A percentile compares a stretch with the other conserved stretches of the same genome.
Evolutionary conservation across 108 stramenopile species (phyloP).

Genomic region (Fistulifera solaris): DNA sequence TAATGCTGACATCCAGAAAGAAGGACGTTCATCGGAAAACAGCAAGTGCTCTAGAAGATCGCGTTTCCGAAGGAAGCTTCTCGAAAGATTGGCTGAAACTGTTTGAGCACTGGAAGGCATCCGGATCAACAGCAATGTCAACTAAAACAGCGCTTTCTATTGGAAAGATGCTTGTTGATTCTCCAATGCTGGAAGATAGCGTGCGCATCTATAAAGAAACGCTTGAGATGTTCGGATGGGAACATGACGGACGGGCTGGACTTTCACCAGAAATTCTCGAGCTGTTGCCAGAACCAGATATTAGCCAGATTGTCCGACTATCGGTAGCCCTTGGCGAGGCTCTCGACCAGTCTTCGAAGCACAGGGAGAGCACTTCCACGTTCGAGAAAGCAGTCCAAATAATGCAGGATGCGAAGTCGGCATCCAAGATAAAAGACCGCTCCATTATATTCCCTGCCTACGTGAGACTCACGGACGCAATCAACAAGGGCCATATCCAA

Average conservation of each 20-base stretch:
- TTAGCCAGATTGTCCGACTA: not conserved
- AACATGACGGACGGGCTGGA: not conserved
- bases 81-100: slow-evolving; percentile 18
- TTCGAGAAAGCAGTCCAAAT: slow-evolving; percentile 4
- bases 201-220: slow-evolving; percentile 25
- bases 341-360: not conserved
- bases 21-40: slow-evolving; percentile 49
- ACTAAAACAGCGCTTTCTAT: slow-evolving; percentile 38
- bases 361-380: not conserved
- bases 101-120: slow-evolving; percentile 48
- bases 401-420: slow-evolving; percentile 13
- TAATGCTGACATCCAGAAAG: slow-evolving; percentile 46
- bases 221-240: not conserved
- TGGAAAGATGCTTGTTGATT: slow-evolving; percentile 36
- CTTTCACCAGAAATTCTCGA: not conserved
- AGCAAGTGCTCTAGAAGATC: slow-evolving; percentile 41
- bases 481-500: slow-evolving; percentile 37
- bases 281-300: not conserved
- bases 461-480: slow-evolving; percentile 34
- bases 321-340: not conserved
- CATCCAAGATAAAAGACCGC: slow-evolving; percentile 26
- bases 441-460: slow-evolving; percentile 59
- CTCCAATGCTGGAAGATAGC: slow-evolving; percentile 33
- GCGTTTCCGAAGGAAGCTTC: slow-evolving; percentile 26
- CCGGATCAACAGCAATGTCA: slow-evolving; percentile 33